A percentile compares a stretch with the other conserved stretches of the same genome.
Evolutionary conservation across 2,329 filamentous ascomycete genomes (phyloP).

Genomic region (Colletotrichum sp.): DNA sequence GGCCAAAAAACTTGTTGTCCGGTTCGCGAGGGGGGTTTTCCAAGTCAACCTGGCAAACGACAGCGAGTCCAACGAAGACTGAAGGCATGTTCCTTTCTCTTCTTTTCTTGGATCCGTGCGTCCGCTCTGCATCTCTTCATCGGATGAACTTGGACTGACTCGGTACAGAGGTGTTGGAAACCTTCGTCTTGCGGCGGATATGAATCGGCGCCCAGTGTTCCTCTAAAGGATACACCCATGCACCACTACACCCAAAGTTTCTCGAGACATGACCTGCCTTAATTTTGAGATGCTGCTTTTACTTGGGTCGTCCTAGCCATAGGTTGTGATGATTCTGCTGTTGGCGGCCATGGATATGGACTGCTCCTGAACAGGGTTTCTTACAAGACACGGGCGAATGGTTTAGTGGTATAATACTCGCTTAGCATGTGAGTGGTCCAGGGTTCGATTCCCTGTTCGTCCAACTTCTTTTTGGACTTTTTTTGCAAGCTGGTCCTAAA

Average conservation of each 20-base stretch:
- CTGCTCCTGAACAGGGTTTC: neutral
- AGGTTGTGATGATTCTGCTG: neutral
- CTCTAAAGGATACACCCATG: neutral
- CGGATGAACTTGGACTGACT: neutral
- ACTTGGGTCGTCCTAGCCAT: neutral
- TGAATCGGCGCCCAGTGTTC: neutral
- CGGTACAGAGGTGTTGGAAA: neutral
- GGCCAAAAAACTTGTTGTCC: neutral
- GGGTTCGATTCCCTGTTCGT: constrained; percentile 17
- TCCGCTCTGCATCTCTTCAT: neutral
- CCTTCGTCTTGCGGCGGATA: neutral
- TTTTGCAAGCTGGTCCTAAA: neutral
- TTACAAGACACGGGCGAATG: neutral
- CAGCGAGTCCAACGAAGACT: neutral
- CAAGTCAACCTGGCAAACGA: neutral
- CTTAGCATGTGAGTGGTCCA: constrained; percentile 8
- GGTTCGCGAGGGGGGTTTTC: neutral
- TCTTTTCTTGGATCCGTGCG: neutral
- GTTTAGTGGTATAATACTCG: constrained; percentile 16
- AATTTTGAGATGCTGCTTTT: neutral
- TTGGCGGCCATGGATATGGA: neutral
- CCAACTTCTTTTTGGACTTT: neutral
- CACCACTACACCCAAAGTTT: neutral
- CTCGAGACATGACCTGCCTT: neutral
- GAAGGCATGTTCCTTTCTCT: neutral